Conservation (phyloP, 192 early-diverging fungal genomes). For the Coemansia sp. region DNA sequence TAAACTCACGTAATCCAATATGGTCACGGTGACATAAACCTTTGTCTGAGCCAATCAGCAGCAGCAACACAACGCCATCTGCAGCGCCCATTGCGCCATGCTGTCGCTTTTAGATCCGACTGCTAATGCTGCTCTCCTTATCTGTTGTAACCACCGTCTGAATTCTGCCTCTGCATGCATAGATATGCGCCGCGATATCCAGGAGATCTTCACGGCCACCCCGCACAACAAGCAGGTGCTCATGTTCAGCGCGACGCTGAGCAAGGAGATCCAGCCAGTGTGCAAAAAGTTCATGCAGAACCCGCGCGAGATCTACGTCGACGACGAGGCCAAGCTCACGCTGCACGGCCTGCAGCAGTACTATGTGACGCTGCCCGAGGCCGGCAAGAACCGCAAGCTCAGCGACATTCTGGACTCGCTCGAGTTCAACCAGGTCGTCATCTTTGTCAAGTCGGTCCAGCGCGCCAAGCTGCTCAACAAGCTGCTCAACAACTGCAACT, state of each 20-base stretch:
- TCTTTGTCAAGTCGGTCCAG: slow-evolving; percentile 89
- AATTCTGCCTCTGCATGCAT: no score
- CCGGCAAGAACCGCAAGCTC: slow-evolving; percentile 90
- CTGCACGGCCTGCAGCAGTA: slow-evolving; percentile 96
- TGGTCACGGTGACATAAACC: slow-evolving; percentile 29
- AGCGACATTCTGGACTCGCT: slow-evolving; percentile 88
- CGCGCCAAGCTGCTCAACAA: slow-evolving; percentile 87
- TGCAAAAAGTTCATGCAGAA: slow-evolving; percentile 99
- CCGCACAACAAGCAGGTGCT: slow-evolving; percentile 98
- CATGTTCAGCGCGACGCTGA: slow-evolving; percentile 97
- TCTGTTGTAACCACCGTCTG: no score
- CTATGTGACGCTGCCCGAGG: slow-evolving; percentile 82
- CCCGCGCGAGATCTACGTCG: slow-evolving; percentile 96
- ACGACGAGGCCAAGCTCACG: slow-evolving; percentile 96
- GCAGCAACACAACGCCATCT: slow-evolving; percentile 26
- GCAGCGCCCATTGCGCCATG: no score
- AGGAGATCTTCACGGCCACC: slow-evolving; percentile 91
- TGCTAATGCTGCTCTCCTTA: no score
- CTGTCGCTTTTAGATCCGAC: no score
- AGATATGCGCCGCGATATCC: slow-evolving; percentile 98
- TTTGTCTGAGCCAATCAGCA: background rate
- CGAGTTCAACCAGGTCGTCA: slow-evolving; percentile 98
- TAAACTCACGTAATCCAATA: slow-evolving; percentile 31
- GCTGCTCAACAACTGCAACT: slow-evolving; percentile 83
- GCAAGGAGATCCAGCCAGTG: slow-evolving; percentile 86